Evolutionary conservation across 176 grass and related monocot genomes (phyloP).

Genomic region (Chrysopogon serrulatus): DNA sequence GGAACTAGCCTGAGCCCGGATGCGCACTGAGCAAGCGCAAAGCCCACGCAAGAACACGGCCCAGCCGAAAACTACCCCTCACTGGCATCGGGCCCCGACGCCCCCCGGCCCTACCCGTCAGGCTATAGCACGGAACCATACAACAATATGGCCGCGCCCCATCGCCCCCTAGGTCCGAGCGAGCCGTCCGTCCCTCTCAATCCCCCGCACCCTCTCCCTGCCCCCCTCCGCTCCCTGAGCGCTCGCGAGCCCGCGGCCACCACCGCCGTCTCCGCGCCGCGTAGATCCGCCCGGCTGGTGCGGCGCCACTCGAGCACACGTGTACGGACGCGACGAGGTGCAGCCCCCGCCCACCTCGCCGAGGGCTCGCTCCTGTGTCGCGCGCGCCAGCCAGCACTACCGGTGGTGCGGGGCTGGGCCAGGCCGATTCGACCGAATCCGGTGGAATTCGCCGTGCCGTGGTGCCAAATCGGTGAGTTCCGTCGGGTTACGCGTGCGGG

Average conservation of each 20-base stretch:
- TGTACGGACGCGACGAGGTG: slow-evolving; percentile 13
- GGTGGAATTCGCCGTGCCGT: neutral
- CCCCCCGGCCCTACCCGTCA: neutral
- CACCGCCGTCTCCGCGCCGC: slow-evolving; percentile 9
- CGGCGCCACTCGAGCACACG: neutral
- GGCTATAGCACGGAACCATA: neutral
- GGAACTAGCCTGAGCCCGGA: neutral
- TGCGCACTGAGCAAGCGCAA: neutral
- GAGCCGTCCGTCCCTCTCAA: neutral
- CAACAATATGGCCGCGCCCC: neutral
- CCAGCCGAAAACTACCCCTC: neutral
- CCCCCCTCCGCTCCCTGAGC: neutral
- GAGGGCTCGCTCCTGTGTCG: neutral
- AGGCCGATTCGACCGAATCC: slow-evolving; percentile 13
- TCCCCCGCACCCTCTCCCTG: too few relatives aligned
- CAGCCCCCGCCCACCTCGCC: neutral
- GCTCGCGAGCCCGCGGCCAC: slow-evolving; percentile 24
- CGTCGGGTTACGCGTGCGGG: neutral
- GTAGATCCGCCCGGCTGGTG: slow-evolving; percentile 35
- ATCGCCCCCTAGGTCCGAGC: neutral
- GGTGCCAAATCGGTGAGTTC: neutral
- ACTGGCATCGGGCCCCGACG: neutral
- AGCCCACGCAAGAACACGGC: neutral
- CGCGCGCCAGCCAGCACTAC: neutral
- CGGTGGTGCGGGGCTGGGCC: neutral